A percentile compares a stretch with the other conserved stretches of the same genome.
Conservation (phyloP, 345 rosid species). For the Eucalyptus lansdowneana region DNA sequence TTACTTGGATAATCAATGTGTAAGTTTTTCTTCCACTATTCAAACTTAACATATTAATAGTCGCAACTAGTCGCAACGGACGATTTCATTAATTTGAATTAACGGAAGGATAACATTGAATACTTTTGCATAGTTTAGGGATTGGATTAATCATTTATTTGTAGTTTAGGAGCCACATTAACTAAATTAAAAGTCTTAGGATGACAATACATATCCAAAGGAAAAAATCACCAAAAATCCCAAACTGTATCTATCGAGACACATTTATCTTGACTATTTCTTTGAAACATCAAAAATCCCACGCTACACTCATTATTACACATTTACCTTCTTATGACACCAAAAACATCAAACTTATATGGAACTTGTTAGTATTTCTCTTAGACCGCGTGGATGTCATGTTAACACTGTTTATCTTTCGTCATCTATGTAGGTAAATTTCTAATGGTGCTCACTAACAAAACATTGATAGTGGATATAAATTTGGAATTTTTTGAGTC, state of each 20-base stretch:
- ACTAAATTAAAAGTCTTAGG: background rate
- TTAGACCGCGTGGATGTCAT: accelerated
- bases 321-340: background rate
- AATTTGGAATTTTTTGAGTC: background rate
- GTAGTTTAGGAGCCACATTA: background rate
- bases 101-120: background rate
- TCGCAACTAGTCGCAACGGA: accelerated
- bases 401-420: accelerated
- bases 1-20: background rate
- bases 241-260: accelerated
- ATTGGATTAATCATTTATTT: no score
- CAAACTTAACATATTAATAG: background rate
- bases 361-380: no score
- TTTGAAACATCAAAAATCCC: background rate
- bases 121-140: background rate
- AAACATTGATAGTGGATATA: no score
- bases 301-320: background rate
- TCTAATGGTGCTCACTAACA: background rate
- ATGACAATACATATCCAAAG: background rate
- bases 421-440: background rate
- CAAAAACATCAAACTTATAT: background rate
- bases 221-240: background rate
- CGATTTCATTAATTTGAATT: no score
- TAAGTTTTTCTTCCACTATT: background rate
- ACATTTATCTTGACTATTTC: no score